A percentile compares a stretch with the other conserved stretches of the same genome.
Conservation (phyloP, 2,329 filamentous ascomycete genomes). For the Aspergillus caelatus region DNA sequence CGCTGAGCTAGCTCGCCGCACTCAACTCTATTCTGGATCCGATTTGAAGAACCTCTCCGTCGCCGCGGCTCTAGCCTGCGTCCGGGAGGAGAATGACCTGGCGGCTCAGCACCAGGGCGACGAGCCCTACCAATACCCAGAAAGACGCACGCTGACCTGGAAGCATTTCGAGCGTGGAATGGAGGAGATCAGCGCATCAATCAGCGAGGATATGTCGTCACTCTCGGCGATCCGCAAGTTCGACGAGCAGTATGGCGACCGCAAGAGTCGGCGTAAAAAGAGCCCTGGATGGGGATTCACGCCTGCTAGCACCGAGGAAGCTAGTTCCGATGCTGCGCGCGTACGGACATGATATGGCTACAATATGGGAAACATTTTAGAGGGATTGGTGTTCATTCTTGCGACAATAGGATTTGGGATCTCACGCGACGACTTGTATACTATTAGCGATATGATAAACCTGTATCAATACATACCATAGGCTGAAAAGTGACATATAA, state of each 20-base stretch:
- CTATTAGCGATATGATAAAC: slow-evolving; percentile 32
- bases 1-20: slow-evolving; percentile 47
- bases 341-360: slow-evolving; percentile 39
- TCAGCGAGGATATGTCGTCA: slow-evolving; percentile 89
- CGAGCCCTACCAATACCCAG: slow-evolving; percentile 64
- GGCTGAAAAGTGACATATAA: neutral
- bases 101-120: slow-evolving; percentile 40
- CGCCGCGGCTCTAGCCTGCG: slow-evolving; percentile 52
- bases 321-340: slow-evolving; percentile 41
- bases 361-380: neutral
- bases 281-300: slow-evolving; percentile 56
- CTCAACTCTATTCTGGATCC: slow-evolving; percentile 55
- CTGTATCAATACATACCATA: slow-evolving; percentile 32
- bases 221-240: slow-evolving; percentile 89
- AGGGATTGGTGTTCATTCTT: slow-evolving; percentile 2
- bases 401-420: slow-evolving; percentile 6
- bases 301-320: slow-evolving; percentile 36
- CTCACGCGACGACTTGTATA: slow-evolving; percentile 26
- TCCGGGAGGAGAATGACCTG: slow-evolving; percentile 50
- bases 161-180: slow-evolving; percentile 84
- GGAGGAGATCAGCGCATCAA: slow-evolving; percentile 86
- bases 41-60: slow-evolving; percentile 57
- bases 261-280: slow-evolving; percentile 67
- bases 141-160: slow-evolving; percentile 65
- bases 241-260: slow-evolving; percentile 91